A percentile compares a stretch with the other conserved stretches of the same genome.
Conservation (phyloP, 345 rosid genomes). For the Conringia planisiliqua region DNA sequence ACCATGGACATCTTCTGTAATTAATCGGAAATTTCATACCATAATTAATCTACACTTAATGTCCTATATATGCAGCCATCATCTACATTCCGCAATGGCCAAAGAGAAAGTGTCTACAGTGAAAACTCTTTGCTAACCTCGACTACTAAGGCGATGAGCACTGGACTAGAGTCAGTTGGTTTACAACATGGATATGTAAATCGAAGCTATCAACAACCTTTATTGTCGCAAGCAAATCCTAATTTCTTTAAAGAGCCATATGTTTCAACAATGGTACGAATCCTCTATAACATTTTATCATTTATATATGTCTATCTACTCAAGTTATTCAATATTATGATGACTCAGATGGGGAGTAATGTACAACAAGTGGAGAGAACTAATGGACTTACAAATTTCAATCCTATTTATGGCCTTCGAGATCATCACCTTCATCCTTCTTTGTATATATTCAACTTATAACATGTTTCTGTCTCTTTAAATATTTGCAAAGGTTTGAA, state of each 20-base stretch:
- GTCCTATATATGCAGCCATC: slow-evolving; percentile 7
- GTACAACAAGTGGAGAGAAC: slow-evolving; percentile 5
- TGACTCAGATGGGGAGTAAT: slow-evolving; percentile 14
- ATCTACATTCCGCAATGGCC: neutral
- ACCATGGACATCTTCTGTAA: neutral
- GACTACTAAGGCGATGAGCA: neutral
- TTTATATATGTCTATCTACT: neutral
- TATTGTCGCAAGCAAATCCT: neutral
- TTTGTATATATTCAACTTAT: neutral
- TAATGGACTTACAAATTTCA: slow-evolving; percentile 6
- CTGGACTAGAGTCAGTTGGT: neutral
- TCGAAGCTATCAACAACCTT: slow-evolving; percentile 6
- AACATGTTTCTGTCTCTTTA: neutral
- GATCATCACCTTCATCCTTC: slow-evolving; percentile 3
- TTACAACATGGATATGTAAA: neutral
- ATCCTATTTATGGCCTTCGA: slow-evolving; percentile 1
- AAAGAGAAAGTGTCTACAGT: slow-evolving; percentile 1
- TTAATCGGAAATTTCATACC: neutral
- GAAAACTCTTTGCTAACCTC: neutral
- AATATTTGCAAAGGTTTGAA: neutral
- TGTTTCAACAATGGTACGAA: slow-evolving; percentile 9
- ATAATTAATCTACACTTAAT: neutral
- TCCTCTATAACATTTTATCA: neutral
- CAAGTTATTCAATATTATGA: neutral
- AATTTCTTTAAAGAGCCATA: neutral